phyloP scores from a whole-genome alignment of 2,329 filamentous ascomycete genomes.

The Boeremia exigua region DNA sequence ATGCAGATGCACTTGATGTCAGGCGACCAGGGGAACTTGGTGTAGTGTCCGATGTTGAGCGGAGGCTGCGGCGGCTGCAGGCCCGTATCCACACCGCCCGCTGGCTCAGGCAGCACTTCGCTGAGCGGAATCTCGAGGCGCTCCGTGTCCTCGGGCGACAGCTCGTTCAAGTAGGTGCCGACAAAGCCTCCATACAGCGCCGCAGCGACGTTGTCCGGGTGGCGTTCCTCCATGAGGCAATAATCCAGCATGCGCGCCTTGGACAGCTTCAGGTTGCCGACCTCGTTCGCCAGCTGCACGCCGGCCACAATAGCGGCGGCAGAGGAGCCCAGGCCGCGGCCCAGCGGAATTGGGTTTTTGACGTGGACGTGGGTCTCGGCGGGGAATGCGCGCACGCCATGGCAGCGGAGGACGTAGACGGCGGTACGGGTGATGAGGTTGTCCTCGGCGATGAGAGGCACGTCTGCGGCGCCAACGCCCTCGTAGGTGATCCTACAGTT shows the following conservation, averaged over 20 bases:
- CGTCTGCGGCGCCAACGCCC: constrained; percentile 77
- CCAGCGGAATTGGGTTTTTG: constrained; percentile 92
- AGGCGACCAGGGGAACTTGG: constrained; percentile 90
- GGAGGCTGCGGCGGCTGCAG: constrained; percentile 87
- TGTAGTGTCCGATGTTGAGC: constrained; percentile 90
- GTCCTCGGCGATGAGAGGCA: constrained; percentile 80
- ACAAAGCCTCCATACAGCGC: constrained; percentile 96
- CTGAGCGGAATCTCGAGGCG: constrained; percentile 92
- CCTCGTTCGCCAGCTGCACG: constrained; percentile 89
- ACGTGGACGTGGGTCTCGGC: constrained; percentile 87
- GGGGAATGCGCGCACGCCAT: constrained; percentile 85
- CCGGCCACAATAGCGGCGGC: constrained; percentile 95
- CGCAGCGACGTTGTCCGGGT: constrained; percentile 72
- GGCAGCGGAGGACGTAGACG: constrained; percentile 91
- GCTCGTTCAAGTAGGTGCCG: constrained; percentile 92
- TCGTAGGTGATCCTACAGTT: constrained; percentile 94
- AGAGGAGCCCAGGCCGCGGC: constrained; percentile 91
- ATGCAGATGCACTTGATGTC: constrained; percentile 98
- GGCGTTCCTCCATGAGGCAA: constrained; percentile 87
- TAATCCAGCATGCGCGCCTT: constrained; percentile 90
- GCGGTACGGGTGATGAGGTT: constrained; percentile 96
- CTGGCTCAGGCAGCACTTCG: constrained; percentile 88
- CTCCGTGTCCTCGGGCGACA: constrained; percentile 86
- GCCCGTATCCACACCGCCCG: constrained; percentile 90
- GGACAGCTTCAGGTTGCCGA: constrained; percentile 77